Conservation (phyloP, 2,329 filamentous ascomycete species). For the Botrytis cinerea region DNA sequence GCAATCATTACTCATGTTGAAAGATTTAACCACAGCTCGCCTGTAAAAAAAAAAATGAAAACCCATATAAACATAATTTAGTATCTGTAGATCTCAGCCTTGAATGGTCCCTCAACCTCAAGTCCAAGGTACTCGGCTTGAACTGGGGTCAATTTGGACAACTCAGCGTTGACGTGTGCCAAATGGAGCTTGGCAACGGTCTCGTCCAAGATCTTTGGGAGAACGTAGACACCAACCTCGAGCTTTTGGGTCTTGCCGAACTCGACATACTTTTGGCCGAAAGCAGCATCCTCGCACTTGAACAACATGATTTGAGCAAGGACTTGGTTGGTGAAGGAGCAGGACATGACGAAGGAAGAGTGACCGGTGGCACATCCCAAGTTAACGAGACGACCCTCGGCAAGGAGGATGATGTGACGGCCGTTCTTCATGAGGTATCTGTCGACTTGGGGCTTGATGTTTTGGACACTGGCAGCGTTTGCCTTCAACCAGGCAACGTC, state of each 20-base stretch:
- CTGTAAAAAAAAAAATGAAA: constrained; percentile 31
- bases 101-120: constrained; percentile 85
- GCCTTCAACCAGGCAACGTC: constrained; percentile 99
- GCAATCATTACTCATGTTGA: constrained; percentile 55
- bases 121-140: constrained; percentile 97
- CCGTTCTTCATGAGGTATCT: constrained; percentile 93
- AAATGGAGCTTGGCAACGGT: constrained; percentile 95
- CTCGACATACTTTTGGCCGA: constrained; percentile 92
- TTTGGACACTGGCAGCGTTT: constrained; percentile 89
- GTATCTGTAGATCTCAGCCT: constrained; percentile 72
- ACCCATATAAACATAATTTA: constrained; percentile 36
- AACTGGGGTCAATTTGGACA: constrained; percentile 78
- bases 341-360: constrained; percentile 99
- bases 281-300: constrained; percentile 87
- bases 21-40: constrained; percentile 35
- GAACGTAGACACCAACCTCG: constrained; percentile 87
- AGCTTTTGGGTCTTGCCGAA: constrained; percentile 93
- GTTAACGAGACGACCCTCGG: constrained; percentile 98
- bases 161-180: constrained; percentile 89
- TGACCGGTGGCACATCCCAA: constrained; percentile 98
- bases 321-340: constrained; percentile 99
- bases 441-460: constrained; percentile 99
- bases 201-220: constrained; percentile 99
- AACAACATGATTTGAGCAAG: constrained; percentile 98
- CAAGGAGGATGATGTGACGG: constrained; percentile 96